Evolutionary conservation across 768 basidiomycete species (phyloP), one percentile per base, ranked within the genome.

Genomic region (Auricularia sp.): DNA sequence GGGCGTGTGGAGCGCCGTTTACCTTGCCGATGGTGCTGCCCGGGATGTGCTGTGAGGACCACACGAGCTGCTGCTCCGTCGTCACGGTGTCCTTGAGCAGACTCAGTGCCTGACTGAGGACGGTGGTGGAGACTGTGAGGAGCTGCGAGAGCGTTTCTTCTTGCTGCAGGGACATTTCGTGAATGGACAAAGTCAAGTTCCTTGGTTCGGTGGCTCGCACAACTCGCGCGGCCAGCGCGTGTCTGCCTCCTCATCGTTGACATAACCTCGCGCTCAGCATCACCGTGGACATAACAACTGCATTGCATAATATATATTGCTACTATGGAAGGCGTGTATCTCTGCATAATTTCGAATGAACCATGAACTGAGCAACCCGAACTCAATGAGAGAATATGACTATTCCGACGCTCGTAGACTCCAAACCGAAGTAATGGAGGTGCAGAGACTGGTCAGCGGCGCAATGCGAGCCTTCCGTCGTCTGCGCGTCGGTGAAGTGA

Each of bases 321-420:
- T 65, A 78, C n/a, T 8, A 21, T 42, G 39, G 39, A 42, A 14
- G 45, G 61, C 64, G 21, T 90, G 80, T 89, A 78, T 80, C 87
- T 87, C 84, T 77, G 75, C 88, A 83, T 78, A 92, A 92, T 91
- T 92, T 87, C 88, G 84, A 80, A 80, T 78, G 77, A 78, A 83
- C 83, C 85, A 85, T 68, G 66, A 71, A 67, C 74, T 78, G 77
- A 80, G 80, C 74, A 72, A 77, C 73, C 80, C 88, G 86, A 90
- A 90, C 89, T 90, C 89, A 90, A 89, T 83, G 88, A 76, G 81
- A 87, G 86, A 75, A 77, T 59, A 64, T 83, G 72, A 42, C 65
- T 89, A 82, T 92, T 68, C 83, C 88, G 89, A 85, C 86, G 82
- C 73, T 77, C 70, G 70, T 18, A 67, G 80, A 82, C 79, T 65